Base-by-base conservation (phyloP, 495 filamentous ascomycete species). In the Penicillium crystallinum region DNA sequence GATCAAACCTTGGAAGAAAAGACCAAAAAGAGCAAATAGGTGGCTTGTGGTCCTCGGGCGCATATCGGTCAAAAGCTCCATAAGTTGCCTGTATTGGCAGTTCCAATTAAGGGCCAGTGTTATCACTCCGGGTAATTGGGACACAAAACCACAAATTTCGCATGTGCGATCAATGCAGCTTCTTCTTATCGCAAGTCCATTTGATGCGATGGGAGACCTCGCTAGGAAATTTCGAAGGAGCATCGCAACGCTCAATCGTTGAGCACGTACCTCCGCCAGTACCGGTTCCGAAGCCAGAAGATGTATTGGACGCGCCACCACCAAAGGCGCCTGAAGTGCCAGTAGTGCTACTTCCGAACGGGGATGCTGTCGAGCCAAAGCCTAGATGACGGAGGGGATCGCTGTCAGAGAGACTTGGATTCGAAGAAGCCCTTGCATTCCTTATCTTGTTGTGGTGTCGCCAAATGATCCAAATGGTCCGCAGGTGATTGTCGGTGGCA, bases 261-360 rank as follows among this genome's bases (percentile, higher is more conserved):
- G 65, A 64, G 62, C 70, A 80, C 72, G 71, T 81, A 75, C 73
- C 77, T 76, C 76, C 76, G 64, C 77, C 75, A 61, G 73, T 68
- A 49, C 81, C 73, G 58, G 73, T 67, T 55, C 81, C 81, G 58
- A 84, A 83, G 62, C 77, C 76, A 59, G 76, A 73, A 55, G 68
- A 69, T 39, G 63, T 67, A 58, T 72, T 73, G 50, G 65, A 66
- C 33, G 55, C 64, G 41, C 67, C 61, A 54, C 66, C 56, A 59
- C 69, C 69, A 57, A 71, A 73, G 22, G 65, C 59, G 48, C 44
- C 44, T 17, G 45, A 47, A 15, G 45, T 47, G 33, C 9, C 42
- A 45, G 33, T 25, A 7, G 18, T 25, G 14, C 18, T 8, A 27
- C 45, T 19, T 46, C 44, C 46, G 33, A 48, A 48, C 8, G 46